Conservation (phyloP, 2,329 filamentous ascomycete species). For the Domatiomyces catenatus region DNA sequence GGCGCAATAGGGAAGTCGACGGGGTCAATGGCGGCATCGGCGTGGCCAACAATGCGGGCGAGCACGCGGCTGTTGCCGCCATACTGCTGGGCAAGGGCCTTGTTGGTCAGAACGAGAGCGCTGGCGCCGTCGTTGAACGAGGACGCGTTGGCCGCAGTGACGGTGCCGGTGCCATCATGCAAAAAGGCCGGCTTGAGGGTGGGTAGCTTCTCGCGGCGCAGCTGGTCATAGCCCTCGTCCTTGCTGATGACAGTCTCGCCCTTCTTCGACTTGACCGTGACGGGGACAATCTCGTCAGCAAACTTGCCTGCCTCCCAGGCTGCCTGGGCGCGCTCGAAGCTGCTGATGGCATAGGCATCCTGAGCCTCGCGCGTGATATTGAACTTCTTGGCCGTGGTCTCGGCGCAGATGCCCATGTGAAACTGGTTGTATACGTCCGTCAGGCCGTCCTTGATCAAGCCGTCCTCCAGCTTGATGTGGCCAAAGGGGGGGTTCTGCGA, state of each 20-base stretch:
- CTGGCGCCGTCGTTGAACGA: slow-evolving; percentile 91
- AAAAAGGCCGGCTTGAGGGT: slow-evolving; percentile 85
- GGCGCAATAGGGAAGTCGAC: slow-evolving; percentile 93
- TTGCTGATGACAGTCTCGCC: slow-evolving; percentile 63
- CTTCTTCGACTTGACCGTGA: slow-evolving; percentile 71
- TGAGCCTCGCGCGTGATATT: slow-evolving; percentile 69
- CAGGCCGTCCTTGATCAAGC: slow-evolving; percentile 82
- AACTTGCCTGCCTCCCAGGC: slow-evolving; percentile 76
- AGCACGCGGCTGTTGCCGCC: slow-evolving; percentile 64
- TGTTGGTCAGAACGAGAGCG: slow-evolving; percentile 71
- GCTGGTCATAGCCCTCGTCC: slow-evolving; percentile 77
- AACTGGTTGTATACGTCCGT: slow-evolving; percentile 95
- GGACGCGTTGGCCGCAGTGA: slow-evolving; percentile 88
- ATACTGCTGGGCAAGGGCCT: slow-evolving; percentile 64
- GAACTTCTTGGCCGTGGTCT: slow-evolving; percentile 83
- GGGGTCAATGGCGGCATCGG: slow-evolving; percentile 78
- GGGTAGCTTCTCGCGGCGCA: slow-evolving; percentile 74
- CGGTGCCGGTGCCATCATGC: slow-evolving; percentile 67
- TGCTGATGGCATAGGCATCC: slow-evolving; percentile 77
- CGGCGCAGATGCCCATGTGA: slow-evolving; percentile 95
- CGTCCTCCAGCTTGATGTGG: slow-evolving; percentile 75
- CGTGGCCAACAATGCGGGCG: slow-evolving; percentile 70
- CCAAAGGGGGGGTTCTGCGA: slow-evolving; percentile 73
- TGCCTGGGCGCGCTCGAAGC: slow-evolving; percentile 75
- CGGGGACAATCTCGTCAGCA: slow-evolving; percentile 75